phyloP scores from a whole-genome alignment of 2,329 filamentous ascomycete genomes.

The Talaromyces sp. region DNA sequence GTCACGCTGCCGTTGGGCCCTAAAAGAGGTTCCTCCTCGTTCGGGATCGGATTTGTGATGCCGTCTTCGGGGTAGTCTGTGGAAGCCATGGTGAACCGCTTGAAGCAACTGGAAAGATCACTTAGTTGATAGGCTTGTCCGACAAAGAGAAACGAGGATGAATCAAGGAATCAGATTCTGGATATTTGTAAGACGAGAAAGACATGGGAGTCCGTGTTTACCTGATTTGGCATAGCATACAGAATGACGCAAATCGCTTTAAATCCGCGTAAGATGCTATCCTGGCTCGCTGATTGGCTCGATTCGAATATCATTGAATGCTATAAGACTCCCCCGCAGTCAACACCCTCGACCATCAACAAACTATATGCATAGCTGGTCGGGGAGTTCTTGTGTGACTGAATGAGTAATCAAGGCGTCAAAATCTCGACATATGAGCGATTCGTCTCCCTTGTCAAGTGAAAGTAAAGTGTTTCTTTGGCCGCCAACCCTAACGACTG shows the following conservation, averaged over 20 bases:
- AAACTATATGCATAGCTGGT: too few relatives aligned
- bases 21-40: slow-evolving; percentile 67
- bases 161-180: background rate
- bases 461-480: too few relatives aligned
- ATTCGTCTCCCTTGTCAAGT: too few relatives aligned
- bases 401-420: too few relatives aligned
- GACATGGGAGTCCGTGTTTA: background rate
- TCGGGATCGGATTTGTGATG: background rate
- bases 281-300: background rate
- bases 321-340: background rate
- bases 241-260: slow-evolving; percentile 10
- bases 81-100: slow-evolving; percentile 5
- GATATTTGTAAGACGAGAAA: slow-evolving; percentile 1
- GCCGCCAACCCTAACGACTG: too few relatives aligned
- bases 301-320: background rate
- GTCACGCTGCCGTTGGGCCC: slow-evolving; percentile 69
- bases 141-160: background rate
- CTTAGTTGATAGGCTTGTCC: background rate
- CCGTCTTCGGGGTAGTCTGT: background rate
- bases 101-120: background rate
- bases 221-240: background rate
- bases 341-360: background rate
- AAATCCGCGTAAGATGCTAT: background rate
- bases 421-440: too few relatives aligned
- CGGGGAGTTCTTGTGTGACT: too few relatives aligned